Percentiles rank a stretch among this genome's conserved stretches.
phyloP scores from a whole-genome alignment of 345 rosid species.

The Populus euphratica region DNA sequence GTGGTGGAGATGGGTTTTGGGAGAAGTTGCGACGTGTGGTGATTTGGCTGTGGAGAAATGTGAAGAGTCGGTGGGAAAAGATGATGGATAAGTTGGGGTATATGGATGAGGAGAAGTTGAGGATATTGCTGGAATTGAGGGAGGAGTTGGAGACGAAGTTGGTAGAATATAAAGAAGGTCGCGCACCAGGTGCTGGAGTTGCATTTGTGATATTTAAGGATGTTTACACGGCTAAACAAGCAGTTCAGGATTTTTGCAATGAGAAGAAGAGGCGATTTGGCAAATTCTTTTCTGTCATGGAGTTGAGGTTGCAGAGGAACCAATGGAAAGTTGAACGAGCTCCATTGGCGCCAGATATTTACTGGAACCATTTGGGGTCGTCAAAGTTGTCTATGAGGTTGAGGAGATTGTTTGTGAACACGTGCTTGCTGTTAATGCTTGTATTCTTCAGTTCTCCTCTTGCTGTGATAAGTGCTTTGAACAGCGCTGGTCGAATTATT shows the following conservation, averaged over 20 bases:
- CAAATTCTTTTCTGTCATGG: slow-evolving; percentile 79
- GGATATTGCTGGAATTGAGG: slow-evolving; percentile 71
- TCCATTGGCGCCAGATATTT: slow-evolving; percentile 88
- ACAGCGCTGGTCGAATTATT: slow-evolving; percentile 81
- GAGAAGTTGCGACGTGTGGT: slow-evolving; percentile 27
- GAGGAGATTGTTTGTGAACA: slow-evolving; percentile 74
- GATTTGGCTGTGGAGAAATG: slow-evolving; percentile 33
- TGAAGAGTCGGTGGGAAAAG: slow-evolving; percentile 41
- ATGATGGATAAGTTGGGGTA: slow-evolving; percentile 51
- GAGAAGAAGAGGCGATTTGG: slow-evolving; percentile 80
- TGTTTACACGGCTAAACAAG: slow-evolving; percentile 89
- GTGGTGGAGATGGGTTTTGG: slow-evolving; percentile 13
- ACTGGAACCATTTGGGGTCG: slow-evolving; percentile 92
- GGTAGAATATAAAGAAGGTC: slow-evolving; percentile 69
- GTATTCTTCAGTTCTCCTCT: slow-evolving; percentile 93
- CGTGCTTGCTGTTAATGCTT: slow-evolving; percentile 75
- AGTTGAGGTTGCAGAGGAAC: slow-evolving; percentile 82
- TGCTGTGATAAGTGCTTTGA: slow-evolving; percentile 74
- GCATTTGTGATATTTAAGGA: slow-evolving; percentile 92
- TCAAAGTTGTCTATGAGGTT: slow-evolving; percentile 65
- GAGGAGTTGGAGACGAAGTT: slow-evolving; percentile 68
- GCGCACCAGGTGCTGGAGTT: slow-evolving; percentile 84
- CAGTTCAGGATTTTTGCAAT: slow-evolving; percentile 75
- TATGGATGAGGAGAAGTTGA: slow-evolving; percentile 63
- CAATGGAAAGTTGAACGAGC: slow-evolving; percentile 99